Conservation (phyloP, 148 eudicot species). For the Camellia japonica region DNA sequence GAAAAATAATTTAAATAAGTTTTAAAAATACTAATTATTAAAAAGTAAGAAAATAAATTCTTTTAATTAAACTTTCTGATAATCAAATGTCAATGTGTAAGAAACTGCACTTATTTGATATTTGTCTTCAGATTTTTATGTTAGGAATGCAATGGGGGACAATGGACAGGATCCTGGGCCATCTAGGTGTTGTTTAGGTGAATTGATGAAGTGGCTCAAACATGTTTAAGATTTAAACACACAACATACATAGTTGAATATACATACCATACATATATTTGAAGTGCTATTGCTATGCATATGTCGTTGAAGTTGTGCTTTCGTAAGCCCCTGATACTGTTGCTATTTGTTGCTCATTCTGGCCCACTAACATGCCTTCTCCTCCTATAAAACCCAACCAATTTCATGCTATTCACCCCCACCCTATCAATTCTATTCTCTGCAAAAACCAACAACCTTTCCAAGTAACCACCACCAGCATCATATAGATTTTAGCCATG, state of each 20-base stretch:
- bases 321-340: constrained; percentile 41
- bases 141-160: too few relatives aligned
- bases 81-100: too few relatives aligned
- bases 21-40: too few relatives aligned
- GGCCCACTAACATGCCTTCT: constrained; percentile 33
- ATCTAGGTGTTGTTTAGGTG: too few relatives aligned
- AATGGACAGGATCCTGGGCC: too few relatives aligned
- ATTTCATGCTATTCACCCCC: constrained; percentile 23
- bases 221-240: constrained; percentile 9
- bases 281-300: constrained; percentile 22
- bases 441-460: background rate
- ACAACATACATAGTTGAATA: constrained; percentile 22
- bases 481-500: constrained; percentile 29
- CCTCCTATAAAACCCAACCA: constrained; percentile 55
- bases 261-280: constrained; percentile 25
- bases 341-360: constrained; percentile 15
- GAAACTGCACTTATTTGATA: too few relatives aligned
- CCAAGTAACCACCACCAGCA: background rate
- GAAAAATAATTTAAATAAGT: too few relatives aligned
- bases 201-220: too few relatives aligned
- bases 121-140: too few relatives aligned
- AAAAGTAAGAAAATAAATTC: too few relatives aligned
- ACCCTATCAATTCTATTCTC: constrained; percentile 19
- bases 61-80: too few relatives aligned
- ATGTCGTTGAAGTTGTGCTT: constrained; percentile 18